These are phyloP conservation scores for Akanthomyces uredinophilus DNA, from an alignment of 2,329 filamentous ascomycete genomes.

Conservation along the genomic window DNA sequence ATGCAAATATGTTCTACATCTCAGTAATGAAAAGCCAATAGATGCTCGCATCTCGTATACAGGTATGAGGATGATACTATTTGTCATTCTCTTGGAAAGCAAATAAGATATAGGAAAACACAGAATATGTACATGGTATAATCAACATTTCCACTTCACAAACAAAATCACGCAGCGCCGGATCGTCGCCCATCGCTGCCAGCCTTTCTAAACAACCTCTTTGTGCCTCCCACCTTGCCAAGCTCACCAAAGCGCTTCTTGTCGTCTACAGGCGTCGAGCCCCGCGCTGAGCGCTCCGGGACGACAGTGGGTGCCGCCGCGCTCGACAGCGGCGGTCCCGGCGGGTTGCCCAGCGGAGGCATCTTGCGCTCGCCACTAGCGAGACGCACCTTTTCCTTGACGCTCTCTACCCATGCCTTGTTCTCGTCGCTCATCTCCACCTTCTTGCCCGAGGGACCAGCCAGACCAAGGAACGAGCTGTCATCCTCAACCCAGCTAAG, in stretches of 20 bases:
- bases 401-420: slow-evolving; percentile 74
- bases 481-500: slow-evolving; percentile 56
- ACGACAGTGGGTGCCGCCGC: neutral
- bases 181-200: slow-evolving; percentile 1
- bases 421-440: slow-evolving; percentile 67
- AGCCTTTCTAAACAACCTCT: slow-evolving; percentile 59
- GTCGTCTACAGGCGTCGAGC: slow-evolving; percentile 11
- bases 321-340: slow-evolving; percentile 6
- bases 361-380: slow-evolving; percentile 55
- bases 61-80: neutral
- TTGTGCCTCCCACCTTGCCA: slow-evolving; percentile 67
- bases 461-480: slow-evolving; percentile 58
- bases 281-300: neutral
- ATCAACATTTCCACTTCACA: neutral
- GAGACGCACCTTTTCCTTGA: slow-evolving; percentile 72
- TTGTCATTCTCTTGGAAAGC: neutral
- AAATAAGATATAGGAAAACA: neutral
- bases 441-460: slow-evolving; percentile 62
- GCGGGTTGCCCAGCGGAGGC: slow-evolving; percentile 22
- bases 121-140: slow-evolving; percentile 11
- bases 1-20: neutral
- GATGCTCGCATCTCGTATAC: neutral
- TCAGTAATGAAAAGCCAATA: neutral
- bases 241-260: slow-evolving; percentile 59
- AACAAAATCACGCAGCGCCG: slow-evolving; percentile 1